Conservation (phyloP, 2,329 filamentous ascomycete genomes). For the Fusarium oxysporum region DNA sequence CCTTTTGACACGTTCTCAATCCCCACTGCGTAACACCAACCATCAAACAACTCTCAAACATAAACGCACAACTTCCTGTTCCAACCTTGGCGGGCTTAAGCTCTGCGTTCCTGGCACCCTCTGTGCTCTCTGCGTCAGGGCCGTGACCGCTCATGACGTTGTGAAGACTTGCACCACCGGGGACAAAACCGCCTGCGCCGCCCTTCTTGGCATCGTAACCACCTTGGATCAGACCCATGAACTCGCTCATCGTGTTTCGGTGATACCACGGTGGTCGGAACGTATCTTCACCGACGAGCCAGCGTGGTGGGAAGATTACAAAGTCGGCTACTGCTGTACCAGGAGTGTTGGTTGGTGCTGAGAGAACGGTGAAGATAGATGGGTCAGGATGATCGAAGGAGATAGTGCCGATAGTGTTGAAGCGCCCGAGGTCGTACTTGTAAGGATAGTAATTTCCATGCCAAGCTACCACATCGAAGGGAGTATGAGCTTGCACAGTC, state of each 20-base stretch:
- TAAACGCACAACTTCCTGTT: constrained; percentile 72
- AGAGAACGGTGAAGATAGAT: constrained; percentile 79
- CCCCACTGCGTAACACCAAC: constrained; percentile 80
- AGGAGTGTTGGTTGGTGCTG: constrained; percentile 69
- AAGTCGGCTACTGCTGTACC: constrained; percentile 77
- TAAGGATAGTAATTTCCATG: constrained; percentile 84
- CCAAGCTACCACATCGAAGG: constrained; percentile 85
- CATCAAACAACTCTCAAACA: constrained; percentile 78
- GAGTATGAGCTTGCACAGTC: constrained; percentile 74
- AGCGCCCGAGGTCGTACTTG: constrained; percentile 84
- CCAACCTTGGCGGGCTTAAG: constrained; percentile 69
- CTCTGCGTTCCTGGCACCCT: constrained; percentile 66
- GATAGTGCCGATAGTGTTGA: constrained; percentile 79
- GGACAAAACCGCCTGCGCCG: constrained; percentile 64
- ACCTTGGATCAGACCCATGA: constrained; percentile 70
- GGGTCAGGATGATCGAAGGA: constrained; percentile 84
- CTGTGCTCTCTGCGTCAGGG: constrained; percentile 67
- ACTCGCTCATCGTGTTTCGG: constrained; percentile 74
- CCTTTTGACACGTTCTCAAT: constrained; percentile 66
- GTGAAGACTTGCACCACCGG: constrained; percentile 71
- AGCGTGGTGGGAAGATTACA: constrained; percentile 78
- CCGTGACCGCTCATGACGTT: constrained; percentile 78
- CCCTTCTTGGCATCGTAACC: constrained; percentile 73
- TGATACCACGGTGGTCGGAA: constrained; percentile 81
- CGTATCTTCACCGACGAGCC: constrained; percentile 76